These are phyloP conservation scores for Cucurbita maxima DNA, from an alignment of 306 rosid species.

Conservation along the genomic window DNA sequence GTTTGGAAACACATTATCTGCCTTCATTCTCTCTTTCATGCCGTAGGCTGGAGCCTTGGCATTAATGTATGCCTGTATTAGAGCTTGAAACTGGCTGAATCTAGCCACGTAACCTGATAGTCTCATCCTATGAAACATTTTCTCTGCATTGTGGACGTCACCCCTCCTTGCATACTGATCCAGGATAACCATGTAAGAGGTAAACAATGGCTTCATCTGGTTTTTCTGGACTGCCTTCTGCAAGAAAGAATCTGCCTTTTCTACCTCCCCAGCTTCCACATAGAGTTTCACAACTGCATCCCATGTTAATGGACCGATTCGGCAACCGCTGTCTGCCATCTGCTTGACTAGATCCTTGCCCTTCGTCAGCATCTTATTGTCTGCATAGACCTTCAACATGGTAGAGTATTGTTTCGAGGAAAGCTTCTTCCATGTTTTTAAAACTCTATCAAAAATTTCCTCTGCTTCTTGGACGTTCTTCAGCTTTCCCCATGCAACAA, in stretches of 20 bases:
- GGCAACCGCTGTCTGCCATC: slow-evolving; percentile 44
- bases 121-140: slow-evolving; percentile 45
- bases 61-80: slow-evolving; percentile 49
- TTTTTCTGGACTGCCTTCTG: slow-evolving; percentile 40
- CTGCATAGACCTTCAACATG: slow-evolving; percentile 54
- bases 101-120: slow-evolving; percentile 34
- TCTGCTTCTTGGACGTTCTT: slow-evolving; percentile 62
- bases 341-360: slow-evolving; percentile 62
- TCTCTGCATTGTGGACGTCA: slow-evolving; percentile 70
- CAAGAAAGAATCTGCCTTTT: slow-evolving; percentile 64
- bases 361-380: slow-evolving; percentile 42
- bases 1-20: slow-evolving; percentile 44
- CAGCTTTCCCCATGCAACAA: slow-evolving; percentile 75
- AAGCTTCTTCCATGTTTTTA: slow-evolving; percentile 27
- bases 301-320: slow-evolving; percentile 48
- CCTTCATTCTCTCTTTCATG: slow-evolving; percentile 60
- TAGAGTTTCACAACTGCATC: slow-evolving; percentile 61
- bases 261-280: slow-evolving; percentile 61
- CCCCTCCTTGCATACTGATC: slow-evolving; percentile 57
- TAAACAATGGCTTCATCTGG: slow-evolving; percentile 33
- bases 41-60: slow-evolving; percentile 72
- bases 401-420: slow-evolving; percentile 24
- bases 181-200: slow-evolving; percentile 34
- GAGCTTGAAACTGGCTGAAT: slow-evolving; percentile 30
- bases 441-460: slow-evolving; percentile 39